Base-by-base conservation (phyloP, 148 eudicot genomes). In the Rhododendron henanense region DNA sequence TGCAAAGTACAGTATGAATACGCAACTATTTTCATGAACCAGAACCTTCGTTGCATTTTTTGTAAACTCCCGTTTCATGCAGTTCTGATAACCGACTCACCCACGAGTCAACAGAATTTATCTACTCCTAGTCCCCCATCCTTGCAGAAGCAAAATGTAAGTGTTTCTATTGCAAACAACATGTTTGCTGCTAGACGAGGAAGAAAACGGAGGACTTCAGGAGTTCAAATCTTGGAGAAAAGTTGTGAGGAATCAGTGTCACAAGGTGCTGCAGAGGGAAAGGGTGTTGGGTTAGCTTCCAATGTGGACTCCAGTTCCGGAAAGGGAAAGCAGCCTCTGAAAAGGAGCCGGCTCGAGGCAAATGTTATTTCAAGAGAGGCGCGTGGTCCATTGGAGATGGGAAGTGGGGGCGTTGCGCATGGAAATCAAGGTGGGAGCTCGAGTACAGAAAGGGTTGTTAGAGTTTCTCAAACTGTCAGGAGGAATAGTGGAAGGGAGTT, bases 21-120 rank as follows among this genome's bases (percentile, higher is more conserved):
- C 31, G 6, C 41, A 39, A 39, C 41, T 41, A 59, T 45, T 23
- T 93, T 92, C 88, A 89, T 88, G 33, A 92, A 95, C 85, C 87
- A 92, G 84, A 93, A 81, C 53, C 94, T 95, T 90, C 82, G 87
- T 19, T 95, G 95, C 88, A 88, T 84, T 80, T 78, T 47, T 81
- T 95, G 96, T 84, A 84, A 81, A 81, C 76, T 84, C 65, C 88
- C 96, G 80, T 95, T 95, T 87, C 78, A 81, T 69, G 96, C 98
- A 28, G 57, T 50, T 63, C 87, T 86, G 74, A 88, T 90, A 59
- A 4, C 23, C 3, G 88, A 91, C 88, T 94, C 95, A 59, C 87
- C 83, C 61, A 83, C 77, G 51, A 84, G 78, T 45, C 67, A 86
- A 10, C 84, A 86, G 14, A 50, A 50, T 50, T 50, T 50, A 50